Evolutionary conservation across 2,329 filamentous ascomycete genomes (phyloP).

Genomic region (Hymenoscyphus infarciens): DNA sequence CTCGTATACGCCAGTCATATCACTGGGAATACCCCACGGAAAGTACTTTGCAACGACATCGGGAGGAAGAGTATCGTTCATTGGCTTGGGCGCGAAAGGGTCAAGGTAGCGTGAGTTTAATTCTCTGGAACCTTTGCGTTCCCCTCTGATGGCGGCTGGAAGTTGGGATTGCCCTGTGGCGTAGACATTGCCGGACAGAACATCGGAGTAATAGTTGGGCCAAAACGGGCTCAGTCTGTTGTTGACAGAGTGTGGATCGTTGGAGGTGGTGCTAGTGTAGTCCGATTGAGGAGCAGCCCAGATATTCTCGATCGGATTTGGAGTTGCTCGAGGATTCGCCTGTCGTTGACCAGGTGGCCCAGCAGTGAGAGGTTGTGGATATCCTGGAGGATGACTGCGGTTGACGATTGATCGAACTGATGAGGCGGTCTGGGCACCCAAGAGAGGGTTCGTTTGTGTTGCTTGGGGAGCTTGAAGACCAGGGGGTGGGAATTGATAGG

Average conservation of each 20-base stretch:
- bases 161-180: constrained; percentile 4
- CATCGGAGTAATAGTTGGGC: constrained; percentile 7
- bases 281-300: constrained; percentile 9
- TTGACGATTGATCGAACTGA: constrained; percentile 3
- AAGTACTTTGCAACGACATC: constrained; percentile 29
- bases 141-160: neutral
- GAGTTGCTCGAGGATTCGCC: constrained; percentile 7
- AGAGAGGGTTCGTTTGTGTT: constrained; percentile 25
- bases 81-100: constrained; percentile 11
- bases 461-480: constrained; percentile 13
- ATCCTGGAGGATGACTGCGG: constrained; percentile 22
- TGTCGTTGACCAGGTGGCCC: constrained; percentile 36
- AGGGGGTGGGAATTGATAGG: constrained; percentile 29
- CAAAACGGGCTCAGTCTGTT: constrained; percentile 9
- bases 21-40: constrained; percentile 28
- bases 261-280: neutral
- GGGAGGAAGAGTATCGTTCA: constrained; percentile 30
- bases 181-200: constrained; percentile 5
- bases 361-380: constrained; percentile 35
- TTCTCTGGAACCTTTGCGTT: neutral
- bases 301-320: constrained; percentile 12
- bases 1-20: constrained; percentile 24
- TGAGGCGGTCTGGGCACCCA: constrained; percentile 12
- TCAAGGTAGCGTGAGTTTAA: constrained; percentile 5
- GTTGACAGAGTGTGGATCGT: neutral